phyloP scores from a whole-genome alignment of 345 rosid genomes.

The Aquilaria sinensis region DNA sequence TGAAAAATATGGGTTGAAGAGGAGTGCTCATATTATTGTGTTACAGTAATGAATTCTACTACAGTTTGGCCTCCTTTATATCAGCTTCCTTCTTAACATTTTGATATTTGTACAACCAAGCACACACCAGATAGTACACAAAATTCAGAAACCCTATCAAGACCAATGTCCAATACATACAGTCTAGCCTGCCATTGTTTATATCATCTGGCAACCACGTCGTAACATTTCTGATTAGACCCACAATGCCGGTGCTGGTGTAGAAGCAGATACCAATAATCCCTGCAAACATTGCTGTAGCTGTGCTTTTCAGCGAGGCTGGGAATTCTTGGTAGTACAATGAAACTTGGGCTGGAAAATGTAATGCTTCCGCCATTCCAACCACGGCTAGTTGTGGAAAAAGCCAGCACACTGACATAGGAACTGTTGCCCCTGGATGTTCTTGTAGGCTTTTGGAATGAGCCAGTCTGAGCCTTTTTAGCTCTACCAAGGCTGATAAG shows the following conservation, averaged over 20 bases:
- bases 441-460: slow-evolving; percentile 2
- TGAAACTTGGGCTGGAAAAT: slow-evolving; percentile 30
- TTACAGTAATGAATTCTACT: too few relatives aligned
- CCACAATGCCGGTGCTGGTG: slow-evolving; percentile 1
- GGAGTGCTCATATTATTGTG: too few relatives aligned
- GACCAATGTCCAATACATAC: slow-evolving; percentile 26
- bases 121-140: slow-evolving; percentile 21
- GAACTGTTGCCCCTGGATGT: slow-evolving; percentile 8
- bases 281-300: slow-evolving; percentile 30
- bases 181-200: slow-evolving; percentile 33
- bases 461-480: slow-evolving; percentile 25
- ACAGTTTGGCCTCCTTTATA: too few relatives aligned
- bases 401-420: slow-evolving; percentile 31
- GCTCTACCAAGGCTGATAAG: slow-evolving; percentile 27
- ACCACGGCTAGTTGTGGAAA: slow-evolving; percentile 33
- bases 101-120: too few relatives aligned
- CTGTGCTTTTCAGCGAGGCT: slow-evolving; percentile 15
- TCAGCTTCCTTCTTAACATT: too few relatives aligned
- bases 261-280: slow-evolving; percentile 27
- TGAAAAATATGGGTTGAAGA: too few relatives aligned
- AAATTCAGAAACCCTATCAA: slow-evolving; percentile 31
- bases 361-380: slow-evolving; percentile 36
- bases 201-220: slow-evolving; percentile 32
- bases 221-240: slow-evolving; percentile 20
- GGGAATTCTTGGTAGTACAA: slow-evolving; percentile 40